Conservation (phyloP, 345 rosid genomes). For the Angophora floribunda region DNA sequence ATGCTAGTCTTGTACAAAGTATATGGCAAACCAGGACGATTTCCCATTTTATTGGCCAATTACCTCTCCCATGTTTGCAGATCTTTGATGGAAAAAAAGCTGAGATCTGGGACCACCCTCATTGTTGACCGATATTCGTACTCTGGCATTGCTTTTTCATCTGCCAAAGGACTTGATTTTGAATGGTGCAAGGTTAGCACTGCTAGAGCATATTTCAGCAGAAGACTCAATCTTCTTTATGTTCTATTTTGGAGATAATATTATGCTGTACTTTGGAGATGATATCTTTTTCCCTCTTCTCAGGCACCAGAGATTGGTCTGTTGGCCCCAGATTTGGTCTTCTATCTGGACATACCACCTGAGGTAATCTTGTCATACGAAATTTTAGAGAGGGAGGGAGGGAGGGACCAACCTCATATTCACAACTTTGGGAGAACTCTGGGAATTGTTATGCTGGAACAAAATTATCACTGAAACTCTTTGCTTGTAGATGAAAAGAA, state of each 20-base stretch:
- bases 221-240: neutral
- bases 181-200: constrained; percentile 80
- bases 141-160: constrained; percentile 88
- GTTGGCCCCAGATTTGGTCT: constrained; percentile 71
- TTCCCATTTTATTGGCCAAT: neutral
- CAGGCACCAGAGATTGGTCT: constrained; percentile 74
- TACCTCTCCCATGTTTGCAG: constrained; percentile 24
- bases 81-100: constrained; percentile 70
- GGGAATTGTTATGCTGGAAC: no score
- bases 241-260: neutral
- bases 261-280: neutral
- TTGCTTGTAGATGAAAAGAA: neutral
- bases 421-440: no score
- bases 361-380: constrained; percentile 28
- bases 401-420: no score
- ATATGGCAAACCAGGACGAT: neutral
- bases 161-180: constrained; percentile 81
- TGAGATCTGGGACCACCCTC: constrained; percentile 67
- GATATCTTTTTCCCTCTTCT: neutral
- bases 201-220: neutral
- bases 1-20: neutral
- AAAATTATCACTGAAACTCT: neutral
- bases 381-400: neutral
- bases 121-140: constrained; percentile 87
- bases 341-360: constrained; percentile 69